Evolutionary conservation across 768 basidiomycete genomes (phyloP), one percentile per base, ranked within the genome.

Genomic region (Trametes punicea): DNA sequence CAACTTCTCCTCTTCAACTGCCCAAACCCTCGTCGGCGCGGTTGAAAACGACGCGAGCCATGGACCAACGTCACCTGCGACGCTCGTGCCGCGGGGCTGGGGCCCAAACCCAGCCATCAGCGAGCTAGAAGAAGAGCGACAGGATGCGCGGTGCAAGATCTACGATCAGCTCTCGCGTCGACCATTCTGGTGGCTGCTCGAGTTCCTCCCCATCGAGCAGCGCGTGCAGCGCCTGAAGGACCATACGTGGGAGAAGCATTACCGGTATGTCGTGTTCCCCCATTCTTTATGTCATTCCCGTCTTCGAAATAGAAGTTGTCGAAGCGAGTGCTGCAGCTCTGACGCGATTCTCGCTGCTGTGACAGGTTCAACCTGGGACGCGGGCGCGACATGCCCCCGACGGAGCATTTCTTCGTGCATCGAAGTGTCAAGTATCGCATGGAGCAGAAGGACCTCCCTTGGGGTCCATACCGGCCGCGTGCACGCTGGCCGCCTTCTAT

Each of bases 171-270:
- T 90, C 20, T 56, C 68, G n/a, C 61, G 73, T 4, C 51, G 69
- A n/a, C 71, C 60, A 45, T 48, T 42, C 0, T 90, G 88, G 88
- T 90, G 88, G 88, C 61, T 85, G 20, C 69, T 90, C 31, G 88
- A 90, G 66, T 51, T 75, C 6, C n/a, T 76, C 21, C 73, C 73
- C 18, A 50, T 70, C 25, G 45, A 53, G 54, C 69, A 70, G 57
- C 64, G 68, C 31, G 38, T 50, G 18, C 67, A 68, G 51, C 39
- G 45, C 16, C n/a, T 36, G 16, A 18, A 47, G 4, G 56, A 66
- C 51, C 44, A 58, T 34, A 30, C 27, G 11, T 67, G 66, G 67
- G 49, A 31, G 30, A 51, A 62, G 39, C 45, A 60, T 30, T 54
- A 36, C 23, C 44, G 34, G 52, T 54, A 30, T 9, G 47, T 49